These are phyloP conservation scores for Letharia lupina DNA, from an alignment of 495 filamentous ascomycete genomes.

Conservation along the genomic window DNA sequence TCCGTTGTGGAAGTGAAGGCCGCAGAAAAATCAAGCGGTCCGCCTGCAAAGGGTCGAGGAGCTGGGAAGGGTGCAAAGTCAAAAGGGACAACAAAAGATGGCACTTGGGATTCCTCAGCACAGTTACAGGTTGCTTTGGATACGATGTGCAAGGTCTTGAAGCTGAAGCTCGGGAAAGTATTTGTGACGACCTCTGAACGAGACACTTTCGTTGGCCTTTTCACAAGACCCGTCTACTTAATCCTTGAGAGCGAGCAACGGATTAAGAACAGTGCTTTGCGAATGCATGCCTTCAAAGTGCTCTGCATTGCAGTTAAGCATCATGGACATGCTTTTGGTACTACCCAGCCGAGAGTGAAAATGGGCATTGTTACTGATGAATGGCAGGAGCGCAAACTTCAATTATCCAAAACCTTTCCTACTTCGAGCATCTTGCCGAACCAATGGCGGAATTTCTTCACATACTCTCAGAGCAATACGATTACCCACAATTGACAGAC, in stretches of 20 bases:
- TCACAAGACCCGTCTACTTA: constrained; percentile 90
- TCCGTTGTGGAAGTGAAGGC: constrained; percentile 88
- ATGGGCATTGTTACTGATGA: constrained; percentile 17
- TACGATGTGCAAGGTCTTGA: constrained; percentile 91
- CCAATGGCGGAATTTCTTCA: constrained; percentile 98
- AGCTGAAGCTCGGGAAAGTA: constrained; percentile 81
- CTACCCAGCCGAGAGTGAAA: constrained; percentile 20
- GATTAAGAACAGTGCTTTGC: constrained; percentile 80
- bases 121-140: constrained; percentile 85
- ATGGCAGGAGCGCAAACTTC: constrained; percentile 86
- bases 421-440: constrained; percentile 95
- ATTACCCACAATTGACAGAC: constrained; percentile 91
- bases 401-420: constrained; percentile 92
- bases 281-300: constrained; percentile 96
- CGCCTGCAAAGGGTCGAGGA: constrained; percentile 56
- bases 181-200: constrained; percentile 95
- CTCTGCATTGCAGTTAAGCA: constrained; percentile 96
- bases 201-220: constrained; percentile 85
- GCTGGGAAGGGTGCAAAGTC: constrained; percentile 69
- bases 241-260: constrained; percentile 90
- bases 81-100: constrained; percentile 59
- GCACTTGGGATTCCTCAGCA: constrained; percentile 75
- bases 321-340: constrained; percentile 94
- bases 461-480: constrained; percentile 93
- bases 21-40: constrained; percentile 69